A percentile compares a stretch with the other conserved stretches of the same genome.
These are phyloP conservation scores for Fistulifera pelliculosa DNA, from an alignment of 108 stramenopile species.

Conservation along the genomic window DNA sequence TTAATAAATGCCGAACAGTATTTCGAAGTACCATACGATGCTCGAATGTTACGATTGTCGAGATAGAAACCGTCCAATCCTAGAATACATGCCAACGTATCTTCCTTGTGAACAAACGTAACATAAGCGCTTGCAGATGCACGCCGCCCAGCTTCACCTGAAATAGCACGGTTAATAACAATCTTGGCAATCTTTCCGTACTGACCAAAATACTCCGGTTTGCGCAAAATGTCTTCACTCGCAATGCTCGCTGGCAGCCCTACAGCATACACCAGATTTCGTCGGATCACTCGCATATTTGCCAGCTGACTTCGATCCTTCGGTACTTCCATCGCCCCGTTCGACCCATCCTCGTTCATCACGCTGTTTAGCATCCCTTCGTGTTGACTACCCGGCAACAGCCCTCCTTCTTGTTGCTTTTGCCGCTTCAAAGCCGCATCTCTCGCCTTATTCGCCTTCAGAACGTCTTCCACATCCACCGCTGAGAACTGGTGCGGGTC, in stretches of 20 bases:
- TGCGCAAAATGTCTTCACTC: slow-evolving; percentile 79
- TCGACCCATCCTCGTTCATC: slow-evolving; percentile 22
- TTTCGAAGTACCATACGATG: slow-evolving; percentile 98
- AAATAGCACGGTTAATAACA: slow-evolving; percentile 73
- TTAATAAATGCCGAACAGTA: slow-evolving; percentile 98
- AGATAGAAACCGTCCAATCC: slow-evolving; percentile 85
- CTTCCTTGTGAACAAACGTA: slow-evolving; percentile 93
- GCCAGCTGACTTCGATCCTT: slow-evolving; percentile 85
- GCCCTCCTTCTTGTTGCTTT: slow-evolving; percentile 13
- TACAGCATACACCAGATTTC: slow-evolving; percentile 94
- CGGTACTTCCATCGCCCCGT: slow-evolving; percentile 50
- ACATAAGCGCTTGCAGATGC: slow-evolving; percentile 88
- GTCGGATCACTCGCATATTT: slow-evolving; percentile 95
- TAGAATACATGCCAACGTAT: slow-evolving; percentile 81
- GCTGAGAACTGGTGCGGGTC: slow-evolving; percentile 96
- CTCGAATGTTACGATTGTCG: slow-evolving; percentile 87
- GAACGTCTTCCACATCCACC: slow-evolving; percentile 86
- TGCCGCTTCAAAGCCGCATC: slow-evolving; percentile 67
- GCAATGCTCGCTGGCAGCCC: slow-evolving; percentile 84
- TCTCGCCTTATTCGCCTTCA: slow-evolving; percentile 86
- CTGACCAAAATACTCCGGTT: slow-evolving; percentile 94
- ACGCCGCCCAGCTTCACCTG: slow-evolving; percentile 48
- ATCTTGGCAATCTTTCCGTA: slow-evolving; percentile 96
- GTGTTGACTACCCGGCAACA: neutral
- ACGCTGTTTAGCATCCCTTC: neutral